Conservation (phyloP, 306 rosid species). For the Canavalia ensiformis region DNA sequence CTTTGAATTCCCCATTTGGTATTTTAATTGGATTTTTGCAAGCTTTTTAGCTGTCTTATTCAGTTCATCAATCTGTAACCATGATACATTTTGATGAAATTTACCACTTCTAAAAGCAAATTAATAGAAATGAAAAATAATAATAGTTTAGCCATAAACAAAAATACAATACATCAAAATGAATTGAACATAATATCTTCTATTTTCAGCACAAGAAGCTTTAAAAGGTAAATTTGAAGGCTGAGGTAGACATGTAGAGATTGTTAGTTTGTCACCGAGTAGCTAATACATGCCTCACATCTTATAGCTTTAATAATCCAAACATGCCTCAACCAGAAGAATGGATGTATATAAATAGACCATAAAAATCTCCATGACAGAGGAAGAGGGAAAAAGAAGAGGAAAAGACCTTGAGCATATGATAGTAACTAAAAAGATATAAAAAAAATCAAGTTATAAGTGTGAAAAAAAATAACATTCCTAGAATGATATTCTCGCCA, state of each 20-base stretch:
- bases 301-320: background rate
- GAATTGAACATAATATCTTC: slow-evolving; percentile 3
- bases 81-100: slow-evolving; percentile 40
- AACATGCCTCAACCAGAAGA: slow-evolving; percentile 3
- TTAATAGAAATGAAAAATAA: background rate
- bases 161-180: background rate
- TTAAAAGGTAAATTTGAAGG: background rate
- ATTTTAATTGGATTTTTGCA: slow-evolving; percentile 36
- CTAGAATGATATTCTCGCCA: slow-evolving; percentile 25
- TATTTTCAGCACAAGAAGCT: slow-evolving; percentile 22
- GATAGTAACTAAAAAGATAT: background rate
- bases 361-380: background rate
- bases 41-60: slow-evolving; percentile 60
- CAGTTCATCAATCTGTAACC: slow-evolving; percentile 62
- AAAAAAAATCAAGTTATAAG: background rate
- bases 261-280: background rate
- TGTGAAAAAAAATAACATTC: background rate
- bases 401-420: background rate
- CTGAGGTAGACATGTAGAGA: no score
- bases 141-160: background rate
- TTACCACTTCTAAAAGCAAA: slow-evolving; percentile 16
- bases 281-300: background rate
- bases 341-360: background rate
- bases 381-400: background rate
- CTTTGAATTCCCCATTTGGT: slow-evolving; percentile 43